Base-by-base conservation (phyloP, 2,329 filamentous ascomycete species). In the Fusarium sp. region DNA sequence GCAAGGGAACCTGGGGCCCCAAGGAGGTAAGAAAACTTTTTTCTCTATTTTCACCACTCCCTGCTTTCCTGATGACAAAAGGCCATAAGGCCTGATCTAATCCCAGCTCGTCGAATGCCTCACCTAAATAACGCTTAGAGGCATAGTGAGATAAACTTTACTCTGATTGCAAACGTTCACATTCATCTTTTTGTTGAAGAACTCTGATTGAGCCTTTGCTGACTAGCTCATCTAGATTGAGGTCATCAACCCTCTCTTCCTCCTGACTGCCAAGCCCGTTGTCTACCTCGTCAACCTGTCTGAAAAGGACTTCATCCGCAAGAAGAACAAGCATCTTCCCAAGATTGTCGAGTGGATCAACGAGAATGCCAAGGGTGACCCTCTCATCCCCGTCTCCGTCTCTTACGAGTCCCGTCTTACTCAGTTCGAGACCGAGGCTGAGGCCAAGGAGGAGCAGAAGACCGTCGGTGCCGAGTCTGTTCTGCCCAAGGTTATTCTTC, bases 81-180 rank as follows among this genome's bases (percentile, higher is more conserved):
- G 96, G 94, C 93, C 88, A 86, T 85, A 83, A 23, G 88, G 93
- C 93, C 94, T 92, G 92, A 94, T 87, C 86, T 92, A 94, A 97
- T 93, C 96, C 96, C 96, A 99, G 96, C 96, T 99, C 96, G 92
- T 97, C 91, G 95, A 98, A 91, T 89, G 88, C 89, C 92, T 92
- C 90, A 87, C 83, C 80, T 84, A 82, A 84, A 84, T 83, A 89
- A 93, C 89, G 88, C 87, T 78, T 92, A 93, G 92, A 87, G 74
- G 86, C 87, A 88, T 89, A 80, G 83, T 98, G 95, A 97, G 94
- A 98, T 91, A 87, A 92, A 86, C 84, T 88, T 86, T 83, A 84
- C 80, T 89, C 92, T 93, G 92, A 93, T 82, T 73, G 63, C 64
- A 75, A 68, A 64, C 55, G 53, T 43, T 48, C 42, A 18, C 41